Evolutionary conservation across 352 stramenopile genomes (phyloP), one percentile per base, ranked within the genome.

Genomic region (Pythium graminicola): DNA sequence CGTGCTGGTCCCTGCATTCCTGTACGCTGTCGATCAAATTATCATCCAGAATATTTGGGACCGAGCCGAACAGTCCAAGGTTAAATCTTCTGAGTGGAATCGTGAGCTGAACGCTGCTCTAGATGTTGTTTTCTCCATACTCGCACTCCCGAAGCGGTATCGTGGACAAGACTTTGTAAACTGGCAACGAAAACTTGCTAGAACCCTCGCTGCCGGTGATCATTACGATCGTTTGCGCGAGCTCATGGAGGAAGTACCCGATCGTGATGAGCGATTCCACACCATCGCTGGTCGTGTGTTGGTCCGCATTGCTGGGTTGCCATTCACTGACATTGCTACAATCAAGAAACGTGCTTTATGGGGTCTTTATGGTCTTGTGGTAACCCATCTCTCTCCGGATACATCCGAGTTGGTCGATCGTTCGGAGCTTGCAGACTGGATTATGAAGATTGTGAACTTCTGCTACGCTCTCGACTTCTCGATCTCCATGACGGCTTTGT

Each of bases 281-380:
- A 69, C 71, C 9, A 88, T 94, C 17, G 50, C 83, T 19, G 83
- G 79, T 10, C 73, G 81, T 17, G 72, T 91, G 28, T 58, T 94
- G n/a, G 50, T 91, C 13, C 79, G 83, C 16, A 86, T 94, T 24
- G 65, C 76, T 6, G 71, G 79, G 16, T 57, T 94, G 32, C 79
- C 81, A 23, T 89, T 89, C 51, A 76, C 66, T 13, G 78, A 91
- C 55, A 72, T 89, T 16, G 69, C 79, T 3, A 62, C 81, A 13
- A 91, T 94, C 50, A 87, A 92, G 56, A 87, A 89, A 41, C 70
- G 74, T 5, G 83, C 83, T 9, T 61, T 92, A 1, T 94, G 83
- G 83, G 83, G 79, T 1, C 29, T 94, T 0, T 92, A 92, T 26
- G 77, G 72, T 9, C 69, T 94, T 1, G 63, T 89, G 0, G 78